phyloP scores from a whole-genome alignment of 1,284 basidiomycete species.

The Anthracocystis setariae region DNA sequence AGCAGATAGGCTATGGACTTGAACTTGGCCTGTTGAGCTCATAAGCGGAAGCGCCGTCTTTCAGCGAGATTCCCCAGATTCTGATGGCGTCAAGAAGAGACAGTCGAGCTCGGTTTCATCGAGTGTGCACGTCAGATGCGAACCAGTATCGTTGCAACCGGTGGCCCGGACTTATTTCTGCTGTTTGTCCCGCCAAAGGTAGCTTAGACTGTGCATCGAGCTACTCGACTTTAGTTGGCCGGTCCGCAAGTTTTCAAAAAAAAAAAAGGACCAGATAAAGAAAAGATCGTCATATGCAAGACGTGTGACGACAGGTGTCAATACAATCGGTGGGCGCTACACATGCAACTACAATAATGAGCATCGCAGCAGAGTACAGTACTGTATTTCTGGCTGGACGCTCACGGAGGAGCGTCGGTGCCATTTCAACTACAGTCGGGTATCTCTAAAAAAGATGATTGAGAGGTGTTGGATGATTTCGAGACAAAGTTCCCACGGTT shows the following conservation, averaged over 20 bases:
- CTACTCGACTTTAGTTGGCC: no score
- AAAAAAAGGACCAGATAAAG: background rate
- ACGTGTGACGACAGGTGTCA: constrained; percentile 28
- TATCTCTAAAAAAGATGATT: no score
- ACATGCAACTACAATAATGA: background rate
- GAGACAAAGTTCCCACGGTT: no score
- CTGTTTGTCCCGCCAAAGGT: constrained; percentile 28
- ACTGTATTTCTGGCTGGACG: no score
- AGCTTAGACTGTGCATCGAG: background rate
- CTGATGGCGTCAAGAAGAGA: constrained; percentile 1
- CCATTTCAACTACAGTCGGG: no score
- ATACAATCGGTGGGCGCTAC: constrained; percentile 6
- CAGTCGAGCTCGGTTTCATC: constrained; percentile 31
- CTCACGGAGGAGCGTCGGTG: no score
- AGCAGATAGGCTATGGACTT: constrained; percentile 4
- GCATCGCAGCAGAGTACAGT: no score
- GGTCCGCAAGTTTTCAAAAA: background rate
- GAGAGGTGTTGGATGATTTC: no score
- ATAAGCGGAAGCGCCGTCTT: constrained; percentile 24
- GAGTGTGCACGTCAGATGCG: constrained; percentile 3
- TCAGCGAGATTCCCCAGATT: constrained; percentile 13
- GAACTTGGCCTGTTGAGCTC: constrained; percentile 23
- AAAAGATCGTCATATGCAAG: background rate
- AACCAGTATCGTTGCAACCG: background rate
- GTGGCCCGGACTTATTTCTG: background rate